Evolutionary conservation across 1,139 yeast species (phyloP).

Genomic region (Candida sanyaensis): DNA sequence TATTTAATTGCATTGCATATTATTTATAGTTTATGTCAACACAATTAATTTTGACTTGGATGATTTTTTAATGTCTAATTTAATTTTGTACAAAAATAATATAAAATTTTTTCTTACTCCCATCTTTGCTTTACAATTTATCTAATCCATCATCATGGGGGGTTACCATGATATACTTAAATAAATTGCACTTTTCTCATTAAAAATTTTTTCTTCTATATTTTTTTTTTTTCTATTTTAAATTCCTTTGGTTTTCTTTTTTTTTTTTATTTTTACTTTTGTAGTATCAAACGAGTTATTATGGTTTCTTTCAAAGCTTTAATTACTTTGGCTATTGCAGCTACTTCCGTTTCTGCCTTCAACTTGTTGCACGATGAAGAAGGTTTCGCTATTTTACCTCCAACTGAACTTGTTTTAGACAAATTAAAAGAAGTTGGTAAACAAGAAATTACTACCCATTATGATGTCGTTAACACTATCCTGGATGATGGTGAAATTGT

Average conservation of each 20-base stretch:
- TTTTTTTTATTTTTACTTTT: conserved; percentile 1
- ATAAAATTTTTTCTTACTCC: neutral
- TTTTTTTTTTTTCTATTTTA: too few relatives aligned
- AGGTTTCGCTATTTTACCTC: conserved; percentile 18
- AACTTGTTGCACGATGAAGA: conserved; percentile 14
- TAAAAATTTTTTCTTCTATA: too few relatives aligned
- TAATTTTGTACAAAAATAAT: neutral
- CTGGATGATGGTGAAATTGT: conserved; percentile 17
- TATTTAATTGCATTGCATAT: neutral
- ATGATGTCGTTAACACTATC: conserved; percentile 16
- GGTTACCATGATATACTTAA: neutral
- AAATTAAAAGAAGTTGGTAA: conserved; percentile 13
- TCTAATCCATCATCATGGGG: neutral
- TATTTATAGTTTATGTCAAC: too few relatives aligned
- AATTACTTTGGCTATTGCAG: conserved; percentile 11
- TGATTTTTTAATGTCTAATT: neutral
- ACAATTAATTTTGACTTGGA: neutral
- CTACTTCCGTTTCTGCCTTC: conserved; percentile 11
- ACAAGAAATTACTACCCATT: conserved; percentile 11
- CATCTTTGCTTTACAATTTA: neutral
- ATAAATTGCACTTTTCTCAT: neutral
- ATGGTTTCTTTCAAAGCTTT: conserved; percentile 17
- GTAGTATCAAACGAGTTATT: neutral
- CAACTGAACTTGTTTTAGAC: conserved; percentile 16
- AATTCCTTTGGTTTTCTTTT: neutral